phyloP scores from a whole-genome alignment of 345 rosid species.

The Excoecaria cochinchinensis region DNA sequence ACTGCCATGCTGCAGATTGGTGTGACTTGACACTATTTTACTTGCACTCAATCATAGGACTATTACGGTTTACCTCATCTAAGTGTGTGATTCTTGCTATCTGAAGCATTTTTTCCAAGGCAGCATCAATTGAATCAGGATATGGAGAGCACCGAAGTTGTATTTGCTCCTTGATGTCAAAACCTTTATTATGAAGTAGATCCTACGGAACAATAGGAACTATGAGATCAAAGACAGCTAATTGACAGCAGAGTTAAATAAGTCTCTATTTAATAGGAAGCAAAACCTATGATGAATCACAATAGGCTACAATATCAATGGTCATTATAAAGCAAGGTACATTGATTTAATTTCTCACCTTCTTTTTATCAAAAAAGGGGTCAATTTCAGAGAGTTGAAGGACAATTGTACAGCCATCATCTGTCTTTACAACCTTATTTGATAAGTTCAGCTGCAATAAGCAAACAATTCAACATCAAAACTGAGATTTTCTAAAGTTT shows the following conservation, averaged over 20 bases:
- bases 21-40: slow-evolving; percentile 6
- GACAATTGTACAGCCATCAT: slow-evolving; percentile 34
- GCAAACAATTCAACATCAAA: neutral
- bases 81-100: slow-evolving; percentile 64
- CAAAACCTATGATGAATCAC: neutral
- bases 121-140: slow-evolving; percentile 34
- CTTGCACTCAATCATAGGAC: neutral
- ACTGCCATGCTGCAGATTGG: neutral
- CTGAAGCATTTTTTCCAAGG: slow-evolving; percentile 50
- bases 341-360: slow-evolving; percentile 39
- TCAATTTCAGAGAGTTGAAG: slow-evolving; percentile 56
- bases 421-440: slow-evolving; percentile 25
- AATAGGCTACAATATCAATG: neutral
- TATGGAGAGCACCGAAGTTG: slow-evolving; percentile 30
- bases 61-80: slow-evolving; percentile 55
- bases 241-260: neutral
- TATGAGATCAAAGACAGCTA: slow-evolving; percentile 2
- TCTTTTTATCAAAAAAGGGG: slow-evolving; percentile 56
- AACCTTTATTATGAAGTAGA: slow-evolving; percentile 51
- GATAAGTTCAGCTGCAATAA: slow-evolving; percentile 42
- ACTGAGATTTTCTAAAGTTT: neutral
- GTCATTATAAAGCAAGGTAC: neutral
- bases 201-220: slow-evolving; percentile 37
- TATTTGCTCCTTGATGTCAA: slow-evolving; percentile 47
- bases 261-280: neutral